Evolutionary conservation across 345 rosid genomes (phyloP), one percentile per base, ranked within the genome.

Genomic region (Citrus medica): DNA sequence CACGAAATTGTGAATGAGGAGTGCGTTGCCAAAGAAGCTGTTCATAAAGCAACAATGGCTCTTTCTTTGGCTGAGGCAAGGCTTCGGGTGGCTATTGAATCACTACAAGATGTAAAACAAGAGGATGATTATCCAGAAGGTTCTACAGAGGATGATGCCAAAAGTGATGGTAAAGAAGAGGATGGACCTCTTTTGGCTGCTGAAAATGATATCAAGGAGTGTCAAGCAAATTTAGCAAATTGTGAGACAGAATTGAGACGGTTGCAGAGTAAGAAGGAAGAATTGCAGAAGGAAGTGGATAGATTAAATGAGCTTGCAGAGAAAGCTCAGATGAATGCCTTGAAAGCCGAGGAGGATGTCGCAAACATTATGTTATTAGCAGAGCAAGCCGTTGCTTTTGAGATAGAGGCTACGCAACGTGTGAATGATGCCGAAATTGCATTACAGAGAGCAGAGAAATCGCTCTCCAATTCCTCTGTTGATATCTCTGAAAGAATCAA

Each of bases 331-430:
- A 89, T 87, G 82, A 76, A 67, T 81, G 92, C 95, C 19, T 80
- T 95, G 82, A 88, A 91, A 83, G 94, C 98, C 4, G 99, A 95
- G 79, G 98, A 93, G 76, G 99, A 93, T 65, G 99, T 95, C 21
- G 83, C 95, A n/a, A 92, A 92, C 78, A 82, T 95, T 77, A 95
- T 95, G 99, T 86, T 88, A 77, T 85, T 95, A 76, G 98, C 99
- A 60, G 99, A 95, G 87, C 93, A 93, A 85, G 99, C 98, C 74
- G 97, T 95, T 80, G 99, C 98, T 74, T 87, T 89, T 83, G 98
- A 93, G 79, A 86, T 93, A 35, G 97, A 93, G 86, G 97, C 97
- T 83, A 78, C 90, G 59, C 89, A 92, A 73, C 79, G 73, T 55
- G 90, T 89, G 70, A 88, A 82, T 73, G 98, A 92, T 81, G 93